These are phyloP conservation scores for Metschnikowia picachoensis DNA, from an alignment of 805 yeast genomes.

Conservation along the genomic window DNA sequence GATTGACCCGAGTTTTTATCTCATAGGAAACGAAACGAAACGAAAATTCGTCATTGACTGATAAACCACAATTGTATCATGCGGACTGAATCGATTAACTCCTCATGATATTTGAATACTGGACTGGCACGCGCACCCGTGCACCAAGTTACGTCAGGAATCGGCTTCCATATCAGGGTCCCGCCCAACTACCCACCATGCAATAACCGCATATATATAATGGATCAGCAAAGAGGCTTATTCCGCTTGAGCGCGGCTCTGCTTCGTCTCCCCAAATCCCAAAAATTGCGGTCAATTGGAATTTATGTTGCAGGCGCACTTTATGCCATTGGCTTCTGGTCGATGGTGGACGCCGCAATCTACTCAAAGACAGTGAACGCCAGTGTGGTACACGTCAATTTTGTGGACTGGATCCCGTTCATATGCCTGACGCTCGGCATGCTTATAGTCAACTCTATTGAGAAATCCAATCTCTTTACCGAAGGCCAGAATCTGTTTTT, in stretches of 20 bases:
- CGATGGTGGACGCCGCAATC: slow-evolving; percentile 82
- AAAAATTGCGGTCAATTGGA: slow-evolving; percentile 65
- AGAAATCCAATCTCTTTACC: slow-evolving; percentile 55
- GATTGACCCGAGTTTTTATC: too few species aligned
- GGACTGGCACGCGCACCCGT: background rate
- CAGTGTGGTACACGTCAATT: slow-evolving; percentile 79
- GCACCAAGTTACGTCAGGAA: background rate
- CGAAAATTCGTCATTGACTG: too few species aligned
- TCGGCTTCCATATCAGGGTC: too few species aligned
- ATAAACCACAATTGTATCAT: too few species aligned
- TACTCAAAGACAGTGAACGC: slow-evolving; percentile 84
- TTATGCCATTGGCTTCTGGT: slow-evolving; percentile 87
- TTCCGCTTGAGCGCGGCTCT: slow-evolving; percentile 55
- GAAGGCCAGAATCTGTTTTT: slow-evolving; percentile 38
- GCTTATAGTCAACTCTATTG: slow-evolving; percentile 73
- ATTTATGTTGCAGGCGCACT: slow-evolving; percentile 74
- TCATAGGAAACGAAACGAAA: too few species aligned
- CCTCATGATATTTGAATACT: background rate
- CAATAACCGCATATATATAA: slow-evolving; percentile 5
- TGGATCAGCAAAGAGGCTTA: slow-evolving; percentile 47
- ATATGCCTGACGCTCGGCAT: slow-evolving; percentile 86
- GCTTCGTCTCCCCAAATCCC: slow-evolving; percentile 66
- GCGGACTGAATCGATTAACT: too few species aligned
- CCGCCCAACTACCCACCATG: too few species aligned
- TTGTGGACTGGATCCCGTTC: slow-evolving; percentile 94